A percentile compares a stretch with the other conserved stretches of the same genome.
Conservation (phyloP, 1,139 yeast species). For the Hemisphaericaspora lyxosophila region DNA sequence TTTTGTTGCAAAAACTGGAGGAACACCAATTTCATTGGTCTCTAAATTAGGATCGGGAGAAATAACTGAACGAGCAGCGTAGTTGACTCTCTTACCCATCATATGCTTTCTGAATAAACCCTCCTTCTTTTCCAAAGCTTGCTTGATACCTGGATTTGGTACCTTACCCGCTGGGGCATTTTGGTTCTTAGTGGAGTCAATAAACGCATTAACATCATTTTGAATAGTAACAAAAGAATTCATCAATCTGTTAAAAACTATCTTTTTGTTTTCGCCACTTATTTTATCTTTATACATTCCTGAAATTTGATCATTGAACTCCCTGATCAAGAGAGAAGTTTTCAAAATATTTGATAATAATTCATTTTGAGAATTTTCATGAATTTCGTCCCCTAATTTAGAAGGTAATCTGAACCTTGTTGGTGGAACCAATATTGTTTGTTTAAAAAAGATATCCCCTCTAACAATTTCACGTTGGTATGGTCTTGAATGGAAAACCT, state of each 20-base stretch:
- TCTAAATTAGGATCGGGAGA: slow-evolving; percentile 98
- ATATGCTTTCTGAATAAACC: slow-evolving; percentile 97
- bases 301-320: slow-evolving; percentile 77
- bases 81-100: slow-evolving; percentile 99
- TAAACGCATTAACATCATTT: slow-evolving; percentile 90
- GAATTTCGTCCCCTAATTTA: slow-evolving; percentile 94
- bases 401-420: slow-evolving; percentile 95
- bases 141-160: slow-evolving; percentile 94
- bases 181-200: slow-evolving; percentile 90
- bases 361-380: slow-evolving; percentile 92
- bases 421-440: slow-evolving; percentile 88
- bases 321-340: slow-evolving; percentile 80
- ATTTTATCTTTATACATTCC: slow-evolving; percentile 61
- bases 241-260: slow-evolving; percentile 85
- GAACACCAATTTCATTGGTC: slow-evolving; percentile 97
- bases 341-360: slow-evolving; percentile 75
- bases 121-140: slow-evolving; percentile 97
- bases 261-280: slow-evolving; percentile 62
- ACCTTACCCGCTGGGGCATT: slow-evolving; percentile 63
- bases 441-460: slow-evolving; percentile 91
- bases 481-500: slow-evolving; percentile 79
- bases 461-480: slow-evolving; percentile 46
- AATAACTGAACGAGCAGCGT: slow-evolving; percentile 98
- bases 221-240: slow-evolving; percentile 92
- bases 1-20: slow-evolving; percentile 95